Evolutionary conservation across 2,329 filamentous ascomycete species (phyloP), one percentile per base, ranked within the genome.

Genomic region (Lecanoromycetidae sp.): DNA sequence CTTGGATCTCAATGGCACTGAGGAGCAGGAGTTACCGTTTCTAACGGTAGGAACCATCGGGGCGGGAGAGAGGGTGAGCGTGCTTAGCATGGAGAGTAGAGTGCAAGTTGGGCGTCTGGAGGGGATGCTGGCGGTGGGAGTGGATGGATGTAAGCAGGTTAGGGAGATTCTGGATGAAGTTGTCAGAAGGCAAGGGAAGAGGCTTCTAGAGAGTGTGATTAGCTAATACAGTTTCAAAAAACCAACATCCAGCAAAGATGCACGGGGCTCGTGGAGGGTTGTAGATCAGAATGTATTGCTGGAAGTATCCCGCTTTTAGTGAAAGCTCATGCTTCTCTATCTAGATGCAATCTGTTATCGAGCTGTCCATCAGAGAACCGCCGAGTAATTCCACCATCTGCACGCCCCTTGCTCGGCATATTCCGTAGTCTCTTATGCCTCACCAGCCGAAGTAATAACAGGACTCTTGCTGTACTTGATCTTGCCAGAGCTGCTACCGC

Each of bases 71-170:
- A 81, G 80, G 57, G 80, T 96, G 2, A 80, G 77, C 2, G 82
- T 88, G 5, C 66, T 94, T 53, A 75, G 88, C 10, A 84, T 93
- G 73, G 91, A 96, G 71, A 91, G 82, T 46, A 78, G 86, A 39
- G 81, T 94, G n/a, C 84, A 93, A 64, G 77, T 84, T 53, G 74
- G 74, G 49, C 76, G 87, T 48, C 61, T 96, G 50, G 90, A 98
- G 67, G 84, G 84, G 1, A 94, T 98, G 88, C 68, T 98, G 57
- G 87, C 85, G 0, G 87, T 94, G 1, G 90, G 84, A 0, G 79
- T 95, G 40, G 88, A 95, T 61, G 91, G 88, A 4, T 96, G 90
- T 64, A 87, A 82, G 65, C 82, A 88, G 61, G 80, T 96, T 32
- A 76, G 85, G 54, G 75, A 79, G 55, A 82, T 94, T 41, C 61